These are phyloP conservation scores for Karstenula rhodostoma DNA, from an alignment of 2,329 filamentous ascomycete genomes.

Conservation along the genomic window DNA sequence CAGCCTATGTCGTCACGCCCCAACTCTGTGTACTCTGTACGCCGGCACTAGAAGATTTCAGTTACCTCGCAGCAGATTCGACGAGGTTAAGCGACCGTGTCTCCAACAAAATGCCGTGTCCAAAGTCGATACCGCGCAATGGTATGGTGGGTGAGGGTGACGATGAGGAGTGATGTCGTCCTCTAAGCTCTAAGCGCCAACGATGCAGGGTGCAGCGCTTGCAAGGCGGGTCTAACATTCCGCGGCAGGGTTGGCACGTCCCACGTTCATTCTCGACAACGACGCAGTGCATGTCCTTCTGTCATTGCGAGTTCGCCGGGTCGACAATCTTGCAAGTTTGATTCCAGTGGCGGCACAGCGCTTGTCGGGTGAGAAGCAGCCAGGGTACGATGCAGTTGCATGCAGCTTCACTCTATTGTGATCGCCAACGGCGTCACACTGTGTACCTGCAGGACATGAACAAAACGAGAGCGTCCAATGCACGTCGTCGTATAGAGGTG, in stretches of 20 bases:
- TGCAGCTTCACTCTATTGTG: background rate
- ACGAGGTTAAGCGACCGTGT: background rate
- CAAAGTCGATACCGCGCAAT: background rate
- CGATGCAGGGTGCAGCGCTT: slow-evolving; percentile 9
- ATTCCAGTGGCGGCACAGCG: slow-evolving; percentile 7
- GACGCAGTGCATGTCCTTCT: slow-evolving; percentile 2
- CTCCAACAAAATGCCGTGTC: background rate
- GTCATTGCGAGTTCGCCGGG: background rate
- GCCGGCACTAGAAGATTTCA: slow-evolving; percentile 3
- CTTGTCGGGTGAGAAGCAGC: slow-evolving; percentile 1
- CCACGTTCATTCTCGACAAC: background rate
- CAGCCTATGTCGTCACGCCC: background rate
- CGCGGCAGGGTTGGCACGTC: slow-evolving; percentile 16
- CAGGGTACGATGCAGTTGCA: background rate
- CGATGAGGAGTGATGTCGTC: slow-evolving; percentile 3
- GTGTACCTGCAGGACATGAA: background rate
- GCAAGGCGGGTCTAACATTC: slow-evolving; percentile 3
- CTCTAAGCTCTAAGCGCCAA: slow-evolving; percentile 1
- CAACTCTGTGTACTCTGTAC: slow-evolving; percentile 4
- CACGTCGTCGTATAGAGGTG: background rate
- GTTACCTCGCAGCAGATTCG: background rate
- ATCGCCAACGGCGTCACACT: slow-evolving; percentile 1
- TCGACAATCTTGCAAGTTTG: background rate
- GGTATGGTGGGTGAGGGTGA: background rate
- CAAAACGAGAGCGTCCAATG: background rate